Evolutionary conservation across 2,329 filamentous ascomycete genomes (phyloP).

Genomic region (Fusarium sp.): DNA sequence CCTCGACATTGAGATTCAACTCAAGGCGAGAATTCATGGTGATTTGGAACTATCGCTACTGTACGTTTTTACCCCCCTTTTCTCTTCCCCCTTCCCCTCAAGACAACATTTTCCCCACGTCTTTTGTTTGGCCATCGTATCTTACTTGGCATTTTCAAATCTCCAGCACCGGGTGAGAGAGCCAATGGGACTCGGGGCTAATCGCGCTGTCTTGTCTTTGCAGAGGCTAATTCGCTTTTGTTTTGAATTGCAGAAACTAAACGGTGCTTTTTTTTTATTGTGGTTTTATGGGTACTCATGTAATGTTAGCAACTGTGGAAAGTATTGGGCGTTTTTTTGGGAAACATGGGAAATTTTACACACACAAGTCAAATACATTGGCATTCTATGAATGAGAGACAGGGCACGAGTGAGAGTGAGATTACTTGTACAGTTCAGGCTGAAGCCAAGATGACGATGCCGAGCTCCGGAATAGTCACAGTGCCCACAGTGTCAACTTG

Average conservation of each 20-base stretch:
- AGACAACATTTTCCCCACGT: neutral
- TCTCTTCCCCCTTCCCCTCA: neutral
- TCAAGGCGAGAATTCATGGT: conserved; percentile 88
- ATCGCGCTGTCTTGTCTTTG: conserved; percentile 20
- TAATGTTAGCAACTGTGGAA: conserved; percentile 25
- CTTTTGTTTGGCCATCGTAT: conserved; percentile 34
- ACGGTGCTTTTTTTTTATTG: neutral
- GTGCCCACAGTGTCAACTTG: too few relatives aligned
- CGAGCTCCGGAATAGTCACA: neutral
- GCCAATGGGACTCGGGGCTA: conserved; percentile 1
- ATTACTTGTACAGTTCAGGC: neutral
- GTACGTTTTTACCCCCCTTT: conserved; percentile 53
- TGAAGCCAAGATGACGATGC: conserved; percentile 2
- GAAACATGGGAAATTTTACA: neutral
- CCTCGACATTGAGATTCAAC: conserved; percentile 84
- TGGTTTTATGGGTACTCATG: conserved; percentile 15
- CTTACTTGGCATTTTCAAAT: conserved; percentile 41
- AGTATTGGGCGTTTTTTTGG: neutral
- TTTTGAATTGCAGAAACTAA: conserved; percentile 36
- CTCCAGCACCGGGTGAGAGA: conserved; percentile 43
- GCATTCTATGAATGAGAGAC: neutral
- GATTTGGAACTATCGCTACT: conserved; percentile 82
- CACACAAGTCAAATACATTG: neutral
- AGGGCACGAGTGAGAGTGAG: neutral
- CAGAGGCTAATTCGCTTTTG: conserved; percentile 41